phyloP scores from a whole-genome alignment of 192 early-diverging fungal species.

The Geosiphon pyriformis region DNA sequence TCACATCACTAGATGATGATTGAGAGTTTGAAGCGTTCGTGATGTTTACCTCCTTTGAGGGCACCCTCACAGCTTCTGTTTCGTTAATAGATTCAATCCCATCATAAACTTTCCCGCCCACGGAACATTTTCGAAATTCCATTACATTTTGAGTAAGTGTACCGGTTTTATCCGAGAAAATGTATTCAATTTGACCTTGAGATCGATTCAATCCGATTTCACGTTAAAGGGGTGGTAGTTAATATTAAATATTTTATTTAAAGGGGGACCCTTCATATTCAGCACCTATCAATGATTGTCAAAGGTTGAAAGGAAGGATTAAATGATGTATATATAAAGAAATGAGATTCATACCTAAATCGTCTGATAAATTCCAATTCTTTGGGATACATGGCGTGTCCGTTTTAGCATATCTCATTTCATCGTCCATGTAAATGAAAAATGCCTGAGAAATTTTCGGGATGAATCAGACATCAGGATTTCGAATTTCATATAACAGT shows the following conservation, averaged over 20 bases:
- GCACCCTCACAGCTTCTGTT: neutral
- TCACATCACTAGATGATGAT: too few relatives aligned
- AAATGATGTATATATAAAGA: neutral
- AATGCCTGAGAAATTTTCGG: constrained; percentile 45
- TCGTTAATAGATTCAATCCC: neutral
- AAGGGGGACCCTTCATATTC: too few relatives aligned
- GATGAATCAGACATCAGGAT: neutral
- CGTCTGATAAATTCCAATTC: constrained; percentile 67
- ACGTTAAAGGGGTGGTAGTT: too few relatives aligned
- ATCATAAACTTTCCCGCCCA: constrained; percentile 55
- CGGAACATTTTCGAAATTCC: constrained; percentile 70
- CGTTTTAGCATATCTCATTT: constrained; percentile 54
- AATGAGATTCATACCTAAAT: constrained; percentile 39
- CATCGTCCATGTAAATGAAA: constrained; percentile 63
- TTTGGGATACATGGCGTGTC: constrained; percentile 59
- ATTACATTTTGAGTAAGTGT: constrained; percentile 76
- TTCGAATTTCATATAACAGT: neutral
- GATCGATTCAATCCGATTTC: too few relatives aligned
- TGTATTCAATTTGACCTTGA: constrained; percentile 68
- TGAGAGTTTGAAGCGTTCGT: neutral
- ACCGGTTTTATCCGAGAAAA: constrained; percentile 82
- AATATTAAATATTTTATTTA: too few relatives aligned
- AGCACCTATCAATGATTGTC: neutral
- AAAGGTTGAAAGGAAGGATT: neutral
- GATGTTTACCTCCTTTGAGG: neutral